Evolutionary conservation across 2,329 filamentous ascomycete species (phyloP).

Genomic region (Bipolaris oryzae): DNA sequence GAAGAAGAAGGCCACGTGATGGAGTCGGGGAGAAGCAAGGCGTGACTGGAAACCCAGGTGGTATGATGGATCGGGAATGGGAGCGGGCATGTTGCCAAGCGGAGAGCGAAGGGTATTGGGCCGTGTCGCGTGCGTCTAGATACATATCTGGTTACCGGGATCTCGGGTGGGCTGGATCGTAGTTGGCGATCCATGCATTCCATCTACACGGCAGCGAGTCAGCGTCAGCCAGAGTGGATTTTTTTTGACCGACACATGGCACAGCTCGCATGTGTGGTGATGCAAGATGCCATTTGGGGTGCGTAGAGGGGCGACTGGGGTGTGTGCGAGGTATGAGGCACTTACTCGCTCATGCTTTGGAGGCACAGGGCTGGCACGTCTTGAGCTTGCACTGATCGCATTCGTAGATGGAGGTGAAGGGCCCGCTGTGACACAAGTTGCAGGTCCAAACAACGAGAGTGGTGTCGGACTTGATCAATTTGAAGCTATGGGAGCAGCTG

Average conservation of each 20-base stretch:
- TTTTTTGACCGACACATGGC: conserved; percentile 13
- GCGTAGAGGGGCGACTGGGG: background rate
- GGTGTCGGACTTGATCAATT: conserved; percentile 59
- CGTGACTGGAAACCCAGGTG: conserved; percentile 16
- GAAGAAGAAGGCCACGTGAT: conserved; percentile 29
- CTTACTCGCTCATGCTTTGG: conserved; percentile 49
- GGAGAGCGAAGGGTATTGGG: conserved; percentile 10
- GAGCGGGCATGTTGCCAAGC: conserved; percentile 18
- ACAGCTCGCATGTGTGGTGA: conserved; percentile 15
- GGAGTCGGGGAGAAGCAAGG: conserved; percentile 14
- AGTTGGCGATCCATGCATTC: conserved; percentile 35
- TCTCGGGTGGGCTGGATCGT: conserved; percentile 28
- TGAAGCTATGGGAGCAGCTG: conserved; percentile 57
- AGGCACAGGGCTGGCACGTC: conserved; percentile 55
- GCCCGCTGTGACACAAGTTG: conserved; percentile 58
- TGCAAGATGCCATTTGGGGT: conserved; percentile 5
- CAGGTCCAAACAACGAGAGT: conserved; percentile 60
- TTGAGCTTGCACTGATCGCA: conserved; percentile 59
- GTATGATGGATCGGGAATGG: conserved; percentile 5
- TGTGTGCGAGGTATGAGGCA: background rate
- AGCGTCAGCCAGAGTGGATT: conserved; percentile 27
- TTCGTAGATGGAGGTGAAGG: conserved; percentile 59
- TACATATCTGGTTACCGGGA: conserved; percentile 8
- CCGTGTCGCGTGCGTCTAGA: conserved; percentile 16
- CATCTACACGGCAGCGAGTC: conserved; percentile 31